These are phyloP conservation scores for Tetrahymena malaccensis DNA, from an alignment of 73 alveolate genomes.

Conservation along the genomic window DNA sequence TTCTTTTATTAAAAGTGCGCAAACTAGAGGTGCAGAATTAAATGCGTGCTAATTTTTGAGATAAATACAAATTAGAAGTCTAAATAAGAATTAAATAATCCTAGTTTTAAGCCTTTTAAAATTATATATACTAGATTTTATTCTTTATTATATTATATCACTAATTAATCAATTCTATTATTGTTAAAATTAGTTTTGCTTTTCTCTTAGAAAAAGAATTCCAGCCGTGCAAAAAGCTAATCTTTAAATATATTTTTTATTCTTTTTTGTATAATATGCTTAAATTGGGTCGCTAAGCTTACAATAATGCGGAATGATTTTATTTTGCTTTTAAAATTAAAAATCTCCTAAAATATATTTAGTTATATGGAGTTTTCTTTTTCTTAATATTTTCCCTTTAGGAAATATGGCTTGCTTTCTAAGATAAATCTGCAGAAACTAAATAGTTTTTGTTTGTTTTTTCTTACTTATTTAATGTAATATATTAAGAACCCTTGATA, in stretches of 20 bases:
- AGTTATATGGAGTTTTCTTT: not conserved
- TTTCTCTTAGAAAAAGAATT: not conserved
- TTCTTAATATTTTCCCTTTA: not conserved
- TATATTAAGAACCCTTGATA: not conserved
- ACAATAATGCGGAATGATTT: not conserved
- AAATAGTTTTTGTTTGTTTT: too few species aligned
- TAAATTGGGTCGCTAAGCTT: not conserved
- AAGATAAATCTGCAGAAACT: not conserved
- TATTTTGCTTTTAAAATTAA: not conserved
- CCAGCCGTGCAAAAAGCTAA: not conserved
- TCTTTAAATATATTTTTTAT: too few species aligned
- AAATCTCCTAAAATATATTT: not conserved
- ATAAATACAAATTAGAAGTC: not conserved
- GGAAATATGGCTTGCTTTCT: not conserved
- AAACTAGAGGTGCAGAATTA: not conserved
- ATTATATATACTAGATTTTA: not conserved
- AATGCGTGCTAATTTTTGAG: not conserved
- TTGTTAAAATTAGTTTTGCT: not conserved
- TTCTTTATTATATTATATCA: too few species aligned
- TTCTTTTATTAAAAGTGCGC: not conserved
- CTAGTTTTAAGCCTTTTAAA: not conserved
- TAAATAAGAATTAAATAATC: not conserved
- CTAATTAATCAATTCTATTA: not conserved
- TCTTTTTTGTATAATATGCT: not conserved
- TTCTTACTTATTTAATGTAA: not conserved